These are phyloP conservation scores for Penicillium soppii DNA, from an alignment of 495 filamentous ascomycete species.

Conservation along the genomic window DNA sequence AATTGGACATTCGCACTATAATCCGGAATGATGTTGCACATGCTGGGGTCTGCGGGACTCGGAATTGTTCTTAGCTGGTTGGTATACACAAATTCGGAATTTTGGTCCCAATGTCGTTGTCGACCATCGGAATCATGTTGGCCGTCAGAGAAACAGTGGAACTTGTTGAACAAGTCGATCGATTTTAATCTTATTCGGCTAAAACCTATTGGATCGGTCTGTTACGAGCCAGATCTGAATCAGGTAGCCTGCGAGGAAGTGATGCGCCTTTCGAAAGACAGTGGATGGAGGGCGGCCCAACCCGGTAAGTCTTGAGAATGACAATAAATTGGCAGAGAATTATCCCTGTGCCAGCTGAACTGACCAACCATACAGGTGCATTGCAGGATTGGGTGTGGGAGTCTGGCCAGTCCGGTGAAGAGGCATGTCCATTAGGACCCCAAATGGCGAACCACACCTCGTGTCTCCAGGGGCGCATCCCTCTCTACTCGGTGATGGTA, in stretches of 20 bases:
- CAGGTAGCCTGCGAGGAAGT: slow-evolving; percentile 23
- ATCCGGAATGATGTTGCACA: no score
- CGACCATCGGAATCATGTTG: neutral
- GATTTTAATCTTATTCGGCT: neutral
- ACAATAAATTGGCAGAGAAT: no score
- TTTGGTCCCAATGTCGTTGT: no score
- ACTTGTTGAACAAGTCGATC: neutral
- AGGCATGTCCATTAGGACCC: slow-evolving; percentile 55
- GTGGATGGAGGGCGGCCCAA: slow-evolving; percentile 24
- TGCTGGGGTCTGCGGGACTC: no score
- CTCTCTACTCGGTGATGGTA: slow-evolving; percentile 37
- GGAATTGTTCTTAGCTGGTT: no score
- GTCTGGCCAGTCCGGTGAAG: slow-evolving; percentile 52
- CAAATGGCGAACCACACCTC: slow-evolving; percentile 1
- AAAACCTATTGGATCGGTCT: neutral
- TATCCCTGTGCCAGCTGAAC: no score
- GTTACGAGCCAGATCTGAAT: slow-evolving; percentile 18
- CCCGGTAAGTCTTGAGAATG: slow-evolving; percentile 14
- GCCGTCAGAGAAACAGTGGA: neutral
- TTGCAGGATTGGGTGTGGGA: slow-evolving; percentile 46
- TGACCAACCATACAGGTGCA: no score
- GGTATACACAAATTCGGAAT: no score
- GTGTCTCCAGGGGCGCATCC: slow-evolving; percentile 33
- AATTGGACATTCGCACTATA: no score
- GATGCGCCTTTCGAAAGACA: slow-evolving; percentile 19